Evolutionary conservation across 1,139 yeast species (phyloP).

Genomic region (Taphrina populina): DNA sequence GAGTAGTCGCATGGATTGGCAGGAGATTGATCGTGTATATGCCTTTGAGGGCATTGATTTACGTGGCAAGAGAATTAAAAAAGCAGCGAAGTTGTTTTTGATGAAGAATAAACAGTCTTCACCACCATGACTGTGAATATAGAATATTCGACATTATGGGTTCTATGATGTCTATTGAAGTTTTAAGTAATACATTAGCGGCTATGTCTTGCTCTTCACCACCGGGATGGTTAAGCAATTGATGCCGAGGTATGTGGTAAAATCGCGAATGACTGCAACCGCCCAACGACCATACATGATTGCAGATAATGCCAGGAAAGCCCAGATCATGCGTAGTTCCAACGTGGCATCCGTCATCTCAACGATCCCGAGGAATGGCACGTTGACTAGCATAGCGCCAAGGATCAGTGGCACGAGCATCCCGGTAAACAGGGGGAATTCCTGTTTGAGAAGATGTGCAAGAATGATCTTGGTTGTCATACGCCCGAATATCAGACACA

Average conservation of each 20-base stretch:
- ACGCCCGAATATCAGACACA: constrained; percentile 71
- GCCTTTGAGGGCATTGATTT: constrained; percentile 1
- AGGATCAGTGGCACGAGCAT: constrained; percentile 45
- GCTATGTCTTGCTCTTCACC: constrained; percentile 4
- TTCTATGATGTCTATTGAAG: too few species aligned
- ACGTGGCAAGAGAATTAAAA: background rate
- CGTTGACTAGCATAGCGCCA: constrained; percentile 45
- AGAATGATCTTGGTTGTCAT: constrained; percentile 56
- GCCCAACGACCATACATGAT: constrained; percentile 47
- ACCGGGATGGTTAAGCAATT: constrained; percentile 46
- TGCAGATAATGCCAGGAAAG: constrained; percentile 42
- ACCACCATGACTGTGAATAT: too few species aligned
- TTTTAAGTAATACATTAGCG: too few species aligned
- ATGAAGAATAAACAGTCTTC: too few species aligned
- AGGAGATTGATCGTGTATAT: background rate
- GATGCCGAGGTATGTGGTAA: constrained; percentile 47
- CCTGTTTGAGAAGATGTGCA: constrained; percentile 68
- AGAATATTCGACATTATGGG: too few species aligned
- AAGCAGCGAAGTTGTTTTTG: constrained; percentile 2
- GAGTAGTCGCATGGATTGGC: background rate
- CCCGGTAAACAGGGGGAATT: constrained; percentile 56
- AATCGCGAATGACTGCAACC: constrained; percentile 44
- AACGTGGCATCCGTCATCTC: constrained; percentile 7
- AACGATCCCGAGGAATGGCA: constrained; percentile 34
- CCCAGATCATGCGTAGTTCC: constrained; percentile 46